These are phyloP conservation scores for Aspergillus cristatus DNA, from an alignment of 495 filamentous ascomycete genomes.

Conservation along the genomic window DNA sequence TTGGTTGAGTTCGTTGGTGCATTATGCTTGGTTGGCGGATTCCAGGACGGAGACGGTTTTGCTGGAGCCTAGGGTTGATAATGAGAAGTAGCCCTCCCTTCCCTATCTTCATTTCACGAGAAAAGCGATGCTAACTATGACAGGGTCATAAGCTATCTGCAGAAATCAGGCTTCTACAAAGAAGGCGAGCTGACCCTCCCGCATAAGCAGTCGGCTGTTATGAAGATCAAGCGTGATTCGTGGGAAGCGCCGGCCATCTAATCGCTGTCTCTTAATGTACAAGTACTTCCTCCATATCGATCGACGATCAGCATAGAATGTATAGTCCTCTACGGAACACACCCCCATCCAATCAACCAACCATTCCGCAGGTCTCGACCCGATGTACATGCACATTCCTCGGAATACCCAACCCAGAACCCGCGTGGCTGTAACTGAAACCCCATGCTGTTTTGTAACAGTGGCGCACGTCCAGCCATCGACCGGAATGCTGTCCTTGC, in stretches of 20 bases:
- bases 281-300: too few relatives aligned
- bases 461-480: too few relatives aligned
- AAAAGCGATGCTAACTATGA: conserved; percentile 7
- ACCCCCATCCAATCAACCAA: background rate
- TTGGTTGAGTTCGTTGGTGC: conserved; percentile 81
- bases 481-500: too few relatives aligned
- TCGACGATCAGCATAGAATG: too few relatives aligned
- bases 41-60: conserved; percentile 70
- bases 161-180: conserved; percentile 72
- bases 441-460: too few relatives aligned
- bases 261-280: conserved; percentile 9
- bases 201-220: conserved; percentile 85
- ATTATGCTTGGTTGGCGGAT: conserved; percentile 75
- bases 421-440: too few relatives aligned
- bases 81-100: conserved; percentile 52
- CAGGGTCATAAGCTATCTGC: conserved; percentile 72
- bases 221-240: conserved; percentile 69
- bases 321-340: background rate
- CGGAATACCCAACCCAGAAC: too few relatives aligned
- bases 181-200: conserved; percentile 83
- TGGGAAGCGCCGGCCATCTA: conserved; percentile 75
- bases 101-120: background rate
- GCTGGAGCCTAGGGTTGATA: conserved; percentile 88
- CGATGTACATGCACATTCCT: too few relatives aligned
- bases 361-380: too few relatives aligned